A percentile compares a stretch with the other conserved stretches of the same genome.
These are phyloP conservation scores for Fragaria ananassa DNA, from an alignment of 306 rosid genomes.

Conservation along the genomic window DNA sequence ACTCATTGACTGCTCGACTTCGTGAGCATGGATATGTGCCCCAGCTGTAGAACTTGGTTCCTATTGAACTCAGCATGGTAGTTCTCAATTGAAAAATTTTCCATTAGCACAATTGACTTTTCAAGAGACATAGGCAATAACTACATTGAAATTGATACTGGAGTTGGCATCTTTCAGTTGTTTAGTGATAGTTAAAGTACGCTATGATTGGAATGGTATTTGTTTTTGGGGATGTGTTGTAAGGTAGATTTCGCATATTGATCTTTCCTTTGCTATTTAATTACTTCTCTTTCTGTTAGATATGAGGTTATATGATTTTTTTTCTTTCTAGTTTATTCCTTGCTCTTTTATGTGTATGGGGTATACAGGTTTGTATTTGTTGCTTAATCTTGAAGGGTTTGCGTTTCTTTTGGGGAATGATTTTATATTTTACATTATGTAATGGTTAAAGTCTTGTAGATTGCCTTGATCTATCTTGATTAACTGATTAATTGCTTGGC, in stretches of 20 bases:
- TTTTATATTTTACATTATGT: neutral
- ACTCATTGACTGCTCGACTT: slow-evolving; percentile 62
- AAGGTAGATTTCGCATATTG: neutral
- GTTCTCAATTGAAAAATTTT: neutral
- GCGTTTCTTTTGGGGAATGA: neutral
- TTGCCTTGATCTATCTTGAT: neutral
- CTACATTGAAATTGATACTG: neutral
- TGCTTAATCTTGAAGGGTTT: neutral
- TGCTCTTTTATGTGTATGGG: neutral
- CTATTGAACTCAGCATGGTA: slow-evolving; percentile 7
- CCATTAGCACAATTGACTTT: neutral
- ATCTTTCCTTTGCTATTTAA: neutral
- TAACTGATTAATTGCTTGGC: neutral
- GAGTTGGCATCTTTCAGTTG: neutral
- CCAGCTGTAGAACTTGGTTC: slow-evolving; percentile 26
- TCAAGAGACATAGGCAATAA: neutral
- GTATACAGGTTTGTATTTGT: neutral
- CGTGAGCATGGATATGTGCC: slow-evolving; percentile 55
- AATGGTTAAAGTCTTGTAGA: neutral
- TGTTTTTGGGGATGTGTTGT: neutral
- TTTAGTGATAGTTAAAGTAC: neutral
- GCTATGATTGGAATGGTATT: neutral
- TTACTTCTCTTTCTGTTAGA: neutral
- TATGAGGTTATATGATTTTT: neutral
- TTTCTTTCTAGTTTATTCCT: neutral